phyloP scores from a whole-genome alignment of 177 flowering plant species.

The Vitis hybrid region DNA sequence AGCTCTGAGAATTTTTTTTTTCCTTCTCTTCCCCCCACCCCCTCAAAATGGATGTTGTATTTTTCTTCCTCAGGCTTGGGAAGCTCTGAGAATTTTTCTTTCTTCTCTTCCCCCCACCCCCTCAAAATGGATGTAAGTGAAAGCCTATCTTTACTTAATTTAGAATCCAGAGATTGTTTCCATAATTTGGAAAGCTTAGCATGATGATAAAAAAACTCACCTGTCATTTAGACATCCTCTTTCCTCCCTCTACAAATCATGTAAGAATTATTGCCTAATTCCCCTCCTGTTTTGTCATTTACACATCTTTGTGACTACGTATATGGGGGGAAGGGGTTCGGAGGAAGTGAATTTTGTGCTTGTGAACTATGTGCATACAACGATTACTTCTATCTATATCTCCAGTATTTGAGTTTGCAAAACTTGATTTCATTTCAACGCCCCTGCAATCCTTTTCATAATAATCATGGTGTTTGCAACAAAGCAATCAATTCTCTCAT shows the following conservation, averaged over 20 bases:
- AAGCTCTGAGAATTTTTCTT: not conserved
- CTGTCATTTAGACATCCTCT: conserved; percentile 9
- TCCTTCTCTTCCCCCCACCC: conserved; percentile 15
- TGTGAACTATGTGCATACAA: not conserved
- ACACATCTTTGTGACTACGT: conserved; percentile 1
- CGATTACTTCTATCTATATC: too few species aligned
- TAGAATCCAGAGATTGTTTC: conserved; percentile 21
- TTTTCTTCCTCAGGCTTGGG: too few species aligned
- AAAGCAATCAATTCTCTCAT: too few species aligned
- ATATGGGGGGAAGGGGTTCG: conserved; percentile 6
- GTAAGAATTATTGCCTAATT: conserved; percentile 7
- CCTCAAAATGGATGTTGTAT: too few species aligned
- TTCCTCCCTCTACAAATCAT: conserved; percentile 4
- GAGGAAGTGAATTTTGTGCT: conserved; percentile 15
- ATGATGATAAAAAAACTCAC: conserved; percentile 1
- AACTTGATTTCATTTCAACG: too few species aligned
- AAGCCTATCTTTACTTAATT: not conserved
- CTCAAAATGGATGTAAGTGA: too few species aligned
- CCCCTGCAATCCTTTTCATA: too few species aligned
- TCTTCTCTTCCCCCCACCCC: too few species aligned
- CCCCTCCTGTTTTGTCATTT: conserved; percentile 5
- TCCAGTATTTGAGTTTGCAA: too few species aligned
- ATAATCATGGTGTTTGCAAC: too few species aligned
- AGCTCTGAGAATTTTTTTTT: conserved; percentile 13
- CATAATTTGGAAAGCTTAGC: conserved; percentile 15